Base-by-base conservation (phyloP, 768 basidiomycete genomes). In the Lactarius akahatsu region DNA sequence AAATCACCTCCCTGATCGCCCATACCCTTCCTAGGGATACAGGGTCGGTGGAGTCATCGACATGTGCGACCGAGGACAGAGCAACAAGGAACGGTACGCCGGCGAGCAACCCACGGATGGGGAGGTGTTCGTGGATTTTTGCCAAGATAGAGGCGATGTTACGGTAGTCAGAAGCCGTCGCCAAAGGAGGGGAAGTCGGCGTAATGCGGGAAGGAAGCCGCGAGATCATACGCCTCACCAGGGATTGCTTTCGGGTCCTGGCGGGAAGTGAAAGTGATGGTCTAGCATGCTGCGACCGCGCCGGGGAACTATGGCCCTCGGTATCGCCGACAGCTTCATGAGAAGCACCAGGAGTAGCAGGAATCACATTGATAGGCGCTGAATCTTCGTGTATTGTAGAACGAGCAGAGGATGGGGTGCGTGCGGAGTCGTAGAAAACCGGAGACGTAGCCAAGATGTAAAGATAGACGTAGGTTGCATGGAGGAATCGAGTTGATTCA, bases 31-130 rank as follows among this genome's bases (percentile, higher is more conserved):
- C 79, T 26, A 77, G 73, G 32, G 73, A 74, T n/a, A 76, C 74
- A 55, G 73, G 61, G 66, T 84, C 80, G 38, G 78, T 76, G 13
- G 73, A 72, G 20, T 80, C 78, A n/a, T 80, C 79, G 32, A 79
- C 71, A 40, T 79, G 79, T 4, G 83, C 77, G 11, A 84, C 84
- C 8, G 72, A 75, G 63, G 91, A 85, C 59, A 96, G 75, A 1
- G 91, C 87, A n/a, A 92, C 73, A 32, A 97, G 76, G 92, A 97
- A 94, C 5, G 95, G 94, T 40, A 92, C 77, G 26, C 93, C 91
- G 2, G 87, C 86, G 20, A 94, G 77, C 47, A 96, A 71, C 2
- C 87, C 90, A 50, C 89, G 85, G 32, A 89, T 77, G 1, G 95
- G 94, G n/a, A 92, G 75, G 59, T 88, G 81, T 68, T 88, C 80